A percentile compares a stretch with the other conserved stretches of the same genome.
Evolutionary conservation across 495 filamentous ascomycete genomes (phyloP).

Genomic region (Penicillium silybi): DNA sequence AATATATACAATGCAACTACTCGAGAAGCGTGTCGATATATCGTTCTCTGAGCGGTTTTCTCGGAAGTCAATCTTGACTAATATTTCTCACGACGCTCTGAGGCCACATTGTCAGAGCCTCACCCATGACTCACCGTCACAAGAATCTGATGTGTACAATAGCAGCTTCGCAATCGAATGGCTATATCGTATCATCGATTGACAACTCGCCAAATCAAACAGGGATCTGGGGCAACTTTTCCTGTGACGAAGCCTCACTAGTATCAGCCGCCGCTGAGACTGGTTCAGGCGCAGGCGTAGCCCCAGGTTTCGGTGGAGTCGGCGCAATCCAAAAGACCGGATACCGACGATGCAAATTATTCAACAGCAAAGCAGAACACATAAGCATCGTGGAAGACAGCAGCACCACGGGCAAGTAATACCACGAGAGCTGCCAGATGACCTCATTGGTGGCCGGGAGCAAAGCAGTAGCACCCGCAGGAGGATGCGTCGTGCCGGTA

Average conservation of each 20-base stretch:
- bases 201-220: neutral
- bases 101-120: too few species aligned
- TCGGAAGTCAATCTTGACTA: too few species aligned
- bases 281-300: neutral
- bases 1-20: too few species aligned
- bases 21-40: too few species aligned
- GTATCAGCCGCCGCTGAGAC: neutral
- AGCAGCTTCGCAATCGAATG: neutral
- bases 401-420: constrained; percentile 58
- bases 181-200: neutral
- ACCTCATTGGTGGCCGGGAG: constrained; percentile 59
- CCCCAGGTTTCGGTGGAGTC: constrained; percentile 7
- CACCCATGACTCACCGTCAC: too few species aligned
- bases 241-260: constrained; percentile 1
- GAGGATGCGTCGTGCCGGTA: constrained; percentile 74
- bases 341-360: constrained; percentile 68
- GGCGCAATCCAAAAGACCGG: constrained; percentile 64
- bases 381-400: constrained; percentile 61
- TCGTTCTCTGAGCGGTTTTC: too few species aligned
- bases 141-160: too few species aligned
- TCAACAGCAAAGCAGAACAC: constrained; percentile 58
- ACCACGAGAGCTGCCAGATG: constrained; percentile 63
- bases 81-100: too few species aligned
- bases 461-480: constrained; percentile 78
- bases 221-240: constrained; percentile 6